Conservation (phyloP, 257 asterid species). For the Fraxinus pennsylvanica region DNA sequence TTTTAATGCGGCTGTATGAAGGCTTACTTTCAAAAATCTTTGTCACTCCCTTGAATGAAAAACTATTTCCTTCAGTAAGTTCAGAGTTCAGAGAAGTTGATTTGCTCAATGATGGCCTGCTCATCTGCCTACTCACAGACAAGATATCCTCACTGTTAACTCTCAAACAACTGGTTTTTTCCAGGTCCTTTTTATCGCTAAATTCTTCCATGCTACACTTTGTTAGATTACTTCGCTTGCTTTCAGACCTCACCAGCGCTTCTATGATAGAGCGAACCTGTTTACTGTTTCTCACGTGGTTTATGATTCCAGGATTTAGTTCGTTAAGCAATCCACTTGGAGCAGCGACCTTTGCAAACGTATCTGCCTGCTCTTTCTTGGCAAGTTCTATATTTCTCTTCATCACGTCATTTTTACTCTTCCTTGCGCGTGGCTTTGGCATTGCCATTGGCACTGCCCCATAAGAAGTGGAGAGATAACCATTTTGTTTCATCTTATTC, state of each 20-base stretch:
- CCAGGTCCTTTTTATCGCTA: constrained; percentile 23
- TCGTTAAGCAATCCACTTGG: constrained; percentile 92
- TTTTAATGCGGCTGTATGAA: constrained; percentile 32
- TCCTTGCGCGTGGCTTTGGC: constrained; percentile 64
- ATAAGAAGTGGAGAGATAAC: constrained; percentile 52
- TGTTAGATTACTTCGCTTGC: constrained; percentile 33
- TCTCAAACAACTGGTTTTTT: constrained; percentile 20
- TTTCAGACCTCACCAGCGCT: constrained; percentile 72
- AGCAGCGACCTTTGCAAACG: constrained; percentile 84
- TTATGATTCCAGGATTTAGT: constrained; percentile 89
- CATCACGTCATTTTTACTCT: constrained; percentile 47
- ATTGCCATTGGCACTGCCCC: constrained; percentile 41
- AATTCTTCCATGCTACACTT: constrained; percentile 30
- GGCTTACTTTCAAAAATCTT: constrained; percentile 32
- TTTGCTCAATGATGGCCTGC: constrained; percentile 37
- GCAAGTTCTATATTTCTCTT: constrained; percentile 77
- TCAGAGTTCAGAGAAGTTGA: constrained; percentile 39
- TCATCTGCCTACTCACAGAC: constrained; percentile 37
- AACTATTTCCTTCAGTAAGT: constrained; percentile 35
- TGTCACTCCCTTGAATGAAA: constrained; percentile 33
- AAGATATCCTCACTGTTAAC: constrained; percentile 26
- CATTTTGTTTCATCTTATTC: constrained; percentile 86
- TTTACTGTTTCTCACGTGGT: constrained; percentile 87
- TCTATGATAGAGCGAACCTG: constrained; percentile 92
- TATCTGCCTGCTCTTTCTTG: constrained; percentile 76